Evolutionary conservation across 225 moss, liverwort and hornwort species (phyloP), one percentile per base, ranked within the genome.

Genomic region (Ulota crispa): DNA sequence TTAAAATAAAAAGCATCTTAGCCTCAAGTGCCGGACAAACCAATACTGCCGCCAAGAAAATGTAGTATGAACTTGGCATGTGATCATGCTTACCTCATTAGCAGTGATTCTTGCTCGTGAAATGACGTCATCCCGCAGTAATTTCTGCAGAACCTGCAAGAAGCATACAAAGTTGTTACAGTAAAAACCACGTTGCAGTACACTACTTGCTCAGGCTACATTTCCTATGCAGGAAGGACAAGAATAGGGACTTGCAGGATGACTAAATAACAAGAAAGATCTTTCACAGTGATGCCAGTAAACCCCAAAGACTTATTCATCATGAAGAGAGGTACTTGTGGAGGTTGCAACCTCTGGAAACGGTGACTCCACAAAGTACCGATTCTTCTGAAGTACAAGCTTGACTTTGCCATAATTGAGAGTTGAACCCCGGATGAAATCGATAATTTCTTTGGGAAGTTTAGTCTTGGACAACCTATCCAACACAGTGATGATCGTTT

Each of bases 381-480:
- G 90, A 87, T 96, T 96, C 82, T 94, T 96, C 82, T 96, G 96
- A 43, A 96, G 82, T 36, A 96, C 96, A 52, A 96, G 94, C 87
- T 96, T 96, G 74, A 96, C 96, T 80, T 96, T 96, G 57, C 96
- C 96, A 80, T 94, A 96, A 55, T 96, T 96, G 9, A 94, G 89
- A 14, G 96, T 96, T 16, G 96, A 96, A 37, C 91, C 93, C 34
- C 96, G 91, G 61, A 96, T 90, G 71, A 96, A 96, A 78, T 87
- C 90, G 39, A 96, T 68, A 42, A 96, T 96, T 80, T 96, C 96
- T 63, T 76, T 87, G 1, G 94, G 92, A 66, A 96, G 91, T 74
- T 93, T 96, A 14, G 94, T 96, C 86, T 96, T 96, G 2, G 94
- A 94, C 69, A 96, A 78, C 77, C 94, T 85, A 73, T 96, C 93